A percentile compares a stretch with the other conserved stretches of the same genome.
Evolutionary conservation across 2,329 filamentous ascomycete species (phyloP).

Genomic region (Thelonectria rubi): DNA sequence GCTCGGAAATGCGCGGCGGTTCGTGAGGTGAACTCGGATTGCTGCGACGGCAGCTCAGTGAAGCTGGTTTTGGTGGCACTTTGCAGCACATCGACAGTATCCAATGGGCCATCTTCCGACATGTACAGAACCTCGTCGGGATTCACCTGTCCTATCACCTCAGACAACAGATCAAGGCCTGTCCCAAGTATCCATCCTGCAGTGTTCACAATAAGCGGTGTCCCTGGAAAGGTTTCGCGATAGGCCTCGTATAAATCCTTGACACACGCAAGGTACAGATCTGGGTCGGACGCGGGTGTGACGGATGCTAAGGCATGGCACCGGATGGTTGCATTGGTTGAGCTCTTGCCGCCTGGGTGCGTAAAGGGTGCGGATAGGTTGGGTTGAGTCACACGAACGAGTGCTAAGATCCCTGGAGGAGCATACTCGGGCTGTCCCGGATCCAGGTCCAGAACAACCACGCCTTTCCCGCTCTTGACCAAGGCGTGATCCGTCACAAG

Average conservation of each 20-base stretch:
- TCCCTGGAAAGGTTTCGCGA: slow-evolving; percentile 53
- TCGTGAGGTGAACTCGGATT: slow-evolving; percentile 62
- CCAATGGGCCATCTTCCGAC: slow-evolving; percentile 68
- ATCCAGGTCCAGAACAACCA: slow-evolving; percentile 78
- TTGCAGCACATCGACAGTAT: slow-evolving; percentile 64
- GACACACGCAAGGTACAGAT: slow-evolving; percentile 72
- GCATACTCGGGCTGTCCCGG: slow-evolving; percentile 81
- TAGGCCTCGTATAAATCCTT: slow-evolving; percentile 70
- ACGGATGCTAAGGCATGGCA: slow-evolving; percentile 73
- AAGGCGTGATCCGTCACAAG: slow-evolving; percentile 59
- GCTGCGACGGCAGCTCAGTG: slow-evolving; percentile 66
- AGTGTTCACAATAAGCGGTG: slow-evolving; percentile 76
- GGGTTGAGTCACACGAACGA: slow-evolving; percentile 67
- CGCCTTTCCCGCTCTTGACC: slow-evolving; percentile 36
- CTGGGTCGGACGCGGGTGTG: slow-evolving; percentile 71
- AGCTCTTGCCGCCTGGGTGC: slow-evolving; percentile 56
- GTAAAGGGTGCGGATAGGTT: slow-evolving; percentile 75
- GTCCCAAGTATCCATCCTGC: slow-evolving; percentile 78
- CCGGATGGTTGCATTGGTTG: slow-evolving; percentile 56
- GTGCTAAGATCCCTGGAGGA: slow-evolving; percentile 73
- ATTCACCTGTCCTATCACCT: slow-evolving; percentile 62
- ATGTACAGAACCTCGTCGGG: slow-evolving; percentile 74
- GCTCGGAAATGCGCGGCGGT: slow-evolving; percentile 72
- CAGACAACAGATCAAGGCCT: slow-evolving; percentile 70
- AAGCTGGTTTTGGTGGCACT: slow-evolving; percentile 56